Percentiles rank a stretch among this genome's conserved stretches.
Conservation (phyloP, 306 rosid genomes). For the Canavalia gladiata region DNA sequence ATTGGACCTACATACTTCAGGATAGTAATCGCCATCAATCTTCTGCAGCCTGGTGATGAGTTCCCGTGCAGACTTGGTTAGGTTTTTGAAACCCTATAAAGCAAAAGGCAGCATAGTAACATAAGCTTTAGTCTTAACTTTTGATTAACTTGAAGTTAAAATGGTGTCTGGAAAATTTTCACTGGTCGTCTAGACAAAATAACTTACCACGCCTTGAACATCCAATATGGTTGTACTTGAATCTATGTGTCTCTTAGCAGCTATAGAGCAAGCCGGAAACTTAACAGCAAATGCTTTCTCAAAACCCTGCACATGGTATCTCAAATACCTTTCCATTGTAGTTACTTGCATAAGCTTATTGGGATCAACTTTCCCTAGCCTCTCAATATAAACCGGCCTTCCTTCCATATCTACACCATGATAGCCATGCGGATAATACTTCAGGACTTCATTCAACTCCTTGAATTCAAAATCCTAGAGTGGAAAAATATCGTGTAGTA, state of each 20-base stretch:
- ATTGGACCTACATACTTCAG: conserved; percentile 73
- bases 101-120: conserved; percentile 35
- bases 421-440: conserved; percentile 84
- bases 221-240: conserved; percentile 88
- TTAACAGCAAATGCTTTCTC: conserved; percentile 77
- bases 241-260: conserved; percentile 85
- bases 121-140: conserved; percentile 5
- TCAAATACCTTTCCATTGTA: conserved; percentile 73
- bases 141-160: conserved; percentile 12
- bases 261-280: conserved; percentile 92
- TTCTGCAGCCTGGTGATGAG: conserved; percentile 80
- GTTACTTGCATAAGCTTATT: conserved; percentile 81
- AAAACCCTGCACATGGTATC: conserved; percentile 86
- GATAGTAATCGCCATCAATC: conserved; percentile 90
- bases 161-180: conserved; percentile 7
- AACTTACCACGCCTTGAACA: conserved; percentile 88
- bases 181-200: conserved; percentile 6
- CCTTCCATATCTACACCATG: conserved; percentile 97
- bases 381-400: conserved; percentile 83
- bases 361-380: conserved; percentile 86
- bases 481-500: not conserved
- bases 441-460: conserved; percentile 74
- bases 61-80: conserved; percentile 80
- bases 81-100: conserved; percentile 79
- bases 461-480: conserved; percentile 80